A percentile compares a stretch with the other conserved stretches of the same genome.
Conservation (phyloP, 495 filamentous ascomycete genomes). For the Massariosphaeria phaeospora region DNA sequence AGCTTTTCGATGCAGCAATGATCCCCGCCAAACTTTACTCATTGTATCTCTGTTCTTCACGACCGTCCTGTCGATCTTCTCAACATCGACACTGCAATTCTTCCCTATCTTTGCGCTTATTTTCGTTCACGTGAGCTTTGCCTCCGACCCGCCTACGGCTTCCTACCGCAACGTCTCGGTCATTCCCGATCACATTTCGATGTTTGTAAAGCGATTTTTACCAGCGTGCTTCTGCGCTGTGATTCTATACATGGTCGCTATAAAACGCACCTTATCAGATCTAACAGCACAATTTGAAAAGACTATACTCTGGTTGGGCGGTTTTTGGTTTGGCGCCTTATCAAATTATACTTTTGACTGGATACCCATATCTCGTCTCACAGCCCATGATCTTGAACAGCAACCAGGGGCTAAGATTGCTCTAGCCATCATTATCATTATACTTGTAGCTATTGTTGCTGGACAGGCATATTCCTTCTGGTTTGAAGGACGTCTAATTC, state of each 20-base stretch:
- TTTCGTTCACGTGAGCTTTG: constrained; percentile 41
- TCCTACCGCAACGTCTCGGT: constrained; percentile 27
- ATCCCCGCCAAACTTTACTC: constrained; percentile 38
- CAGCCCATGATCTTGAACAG: constrained; percentile 39
- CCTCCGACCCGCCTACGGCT: constrained; percentile 39
- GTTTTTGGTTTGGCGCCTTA: constrained; percentile 40
- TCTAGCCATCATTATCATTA: constrained; percentile 36
- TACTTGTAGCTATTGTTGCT: constrained; percentile 36
- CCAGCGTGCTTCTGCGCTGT: constrained; percentile 38
- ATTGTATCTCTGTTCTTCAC: constrained; percentile 38
- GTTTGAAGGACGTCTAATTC: constrained; percentile 39
- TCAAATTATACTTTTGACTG: constrained; percentile 44
- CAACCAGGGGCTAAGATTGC: constrained; percentile 42
- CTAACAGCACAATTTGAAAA: constrained; percentile 42
- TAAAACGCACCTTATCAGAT: constrained; percentile 41
- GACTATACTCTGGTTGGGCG: constrained; percentile 41
- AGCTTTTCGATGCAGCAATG: constrained; percentile 30
- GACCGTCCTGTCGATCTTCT: constrained; percentile 35
- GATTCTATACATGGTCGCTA: constrained; percentile 39
- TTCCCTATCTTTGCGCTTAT: constrained; percentile 38
- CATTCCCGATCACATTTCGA: constrained; percentile 40
- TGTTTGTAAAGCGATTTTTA: constrained; percentile 37
- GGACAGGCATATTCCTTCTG: constrained; percentile 40
- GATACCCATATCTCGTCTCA: constrained; percentile 42
- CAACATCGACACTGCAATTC: constrained; percentile 36